phyloP scores from a whole-genome alignment of 306 rosid genomes.

The Hippophae rhamnoides region DNA sequence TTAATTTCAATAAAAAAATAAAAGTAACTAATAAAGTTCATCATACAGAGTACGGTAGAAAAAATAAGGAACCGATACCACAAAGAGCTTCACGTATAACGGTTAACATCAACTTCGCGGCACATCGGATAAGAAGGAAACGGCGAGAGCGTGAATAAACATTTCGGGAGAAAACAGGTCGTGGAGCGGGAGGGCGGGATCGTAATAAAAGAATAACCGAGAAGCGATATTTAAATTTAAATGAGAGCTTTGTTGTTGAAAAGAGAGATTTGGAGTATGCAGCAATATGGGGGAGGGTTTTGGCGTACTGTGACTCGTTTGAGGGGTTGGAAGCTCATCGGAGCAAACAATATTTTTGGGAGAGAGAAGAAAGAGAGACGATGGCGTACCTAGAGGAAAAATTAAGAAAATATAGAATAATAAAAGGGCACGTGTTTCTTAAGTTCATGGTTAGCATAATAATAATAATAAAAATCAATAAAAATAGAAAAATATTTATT shows the following conservation, averaged over 20 bases:
- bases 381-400: constrained; percentile 5
- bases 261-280: background rate
- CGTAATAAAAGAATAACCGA: constrained; percentile 16
- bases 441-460: too few species aligned
- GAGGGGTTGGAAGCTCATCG: constrained; percentile 22
- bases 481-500: too few species aligned
- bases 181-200: constrained; percentile 23
- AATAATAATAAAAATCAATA: too few species aligned
- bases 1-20: background rate
- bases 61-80: constrained; percentile 18
- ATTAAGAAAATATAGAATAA: too few species aligned
- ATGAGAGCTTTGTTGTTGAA: background rate
- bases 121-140: constrained; percentile 9
- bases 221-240: constrained; percentile 2
- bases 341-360: constrained; percentile 19
- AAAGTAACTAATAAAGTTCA: background rate
- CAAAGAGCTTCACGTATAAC: constrained; percentile 15
- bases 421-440: too few species aligned
- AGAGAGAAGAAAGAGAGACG: constrained; percentile 20
- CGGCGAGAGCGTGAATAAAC: constrained; percentile 16
- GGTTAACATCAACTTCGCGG: constrained; percentile 10
- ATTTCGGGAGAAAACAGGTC: constrained; percentile 7
- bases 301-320: too few species aligned
- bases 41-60: constrained; percentile 13
- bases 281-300: constrained; percentile 1